Conservation (phyloP, 257 asterid genomes). For the Perilla frutescens region DNA sequence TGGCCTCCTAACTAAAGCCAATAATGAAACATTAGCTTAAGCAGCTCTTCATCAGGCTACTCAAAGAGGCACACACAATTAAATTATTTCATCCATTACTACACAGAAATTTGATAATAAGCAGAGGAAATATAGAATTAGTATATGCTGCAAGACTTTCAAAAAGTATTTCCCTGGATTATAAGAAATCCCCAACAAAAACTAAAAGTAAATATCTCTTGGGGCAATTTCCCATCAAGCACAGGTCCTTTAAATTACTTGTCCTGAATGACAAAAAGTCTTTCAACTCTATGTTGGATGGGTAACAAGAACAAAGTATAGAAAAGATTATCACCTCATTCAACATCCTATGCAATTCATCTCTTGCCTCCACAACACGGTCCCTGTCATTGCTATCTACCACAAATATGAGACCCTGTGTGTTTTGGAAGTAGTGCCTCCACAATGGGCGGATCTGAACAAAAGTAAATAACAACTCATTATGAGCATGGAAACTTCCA, state of each 20-base stretch:
- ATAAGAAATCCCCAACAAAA: background rate
- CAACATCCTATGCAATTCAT: slow-evolving; percentile 91
- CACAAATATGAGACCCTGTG: slow-evolving; percentile 90
- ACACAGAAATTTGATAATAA: background rate
- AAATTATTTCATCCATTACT: background rate
- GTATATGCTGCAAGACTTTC: background rate
- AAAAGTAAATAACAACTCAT: slow-evolving; percentile 8
- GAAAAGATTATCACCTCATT: slow-evolving; percentile 61
- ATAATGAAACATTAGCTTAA: background rate
- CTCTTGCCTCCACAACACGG: slow-evolving; percentile 86
- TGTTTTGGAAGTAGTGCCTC: slow-evolving; percentile 97
- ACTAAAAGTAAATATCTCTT: background rate
- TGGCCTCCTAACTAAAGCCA: slow-evolving; percentile 26
- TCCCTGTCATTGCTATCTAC: slow-evolving; percentile 94
- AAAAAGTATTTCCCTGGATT: background rate
- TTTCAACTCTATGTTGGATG: background rate
- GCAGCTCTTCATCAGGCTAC: slow-evolving; percentile 1
- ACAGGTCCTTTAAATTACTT: background rate
- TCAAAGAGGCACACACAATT: background rate
- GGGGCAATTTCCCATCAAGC: background rate
- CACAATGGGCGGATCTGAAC: slow-evolving; percentile 90
- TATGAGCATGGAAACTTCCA: slow-evolving; percentile 11
- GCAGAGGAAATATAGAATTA: background rate
- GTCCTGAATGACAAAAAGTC: background rate
- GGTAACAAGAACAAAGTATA: background rate